phyloP scores from a whole-genome alignment of 2,329 filamentous ascomycete species.

The Cadophora sp. region DNA sequence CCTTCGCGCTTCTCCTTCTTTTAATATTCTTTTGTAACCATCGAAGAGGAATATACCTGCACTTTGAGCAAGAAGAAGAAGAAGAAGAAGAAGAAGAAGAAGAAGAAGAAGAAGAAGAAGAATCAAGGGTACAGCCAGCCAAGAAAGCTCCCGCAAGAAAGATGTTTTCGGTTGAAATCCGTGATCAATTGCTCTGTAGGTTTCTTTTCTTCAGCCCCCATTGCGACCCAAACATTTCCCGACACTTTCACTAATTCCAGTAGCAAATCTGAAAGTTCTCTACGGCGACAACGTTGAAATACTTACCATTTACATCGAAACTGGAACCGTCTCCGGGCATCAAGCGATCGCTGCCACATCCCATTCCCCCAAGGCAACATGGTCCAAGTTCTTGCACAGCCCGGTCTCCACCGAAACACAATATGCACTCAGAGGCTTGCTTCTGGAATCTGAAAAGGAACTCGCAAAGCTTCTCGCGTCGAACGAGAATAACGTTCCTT shows the following conservation, averaged over 20 bases:
- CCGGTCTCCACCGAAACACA: background rate
- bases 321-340: background rate
- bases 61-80: background rate
- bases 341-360: slow-evolving; percentile 20
- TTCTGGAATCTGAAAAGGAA: slow-evolving; percentile 20
- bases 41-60: slow-evolving; percentile 3
- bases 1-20: background rate
- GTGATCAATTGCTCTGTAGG: slow-evolving; percentile 25
- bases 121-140: background rate
- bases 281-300: slow-evolving; percentile 19
- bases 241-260: slow-evolving; percentile 20
- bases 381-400: slow-evolving; percentile 18
- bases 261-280: slow-evolving; percentile 26
- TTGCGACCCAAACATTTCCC: slow-evolving; percentile 7
- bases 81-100: too few relatives aligned
- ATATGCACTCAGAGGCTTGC: slow-evolving; percentile 12
- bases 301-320: slow-evolving; percentile 9
- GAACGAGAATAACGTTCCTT: slow-evolving; percentile 18
- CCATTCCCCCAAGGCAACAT: slow-evolving; percentile 14
- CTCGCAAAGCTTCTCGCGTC: slow-evolving; percentile 17
- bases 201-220: slow-evolving; percentile 18
- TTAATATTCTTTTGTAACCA: background rate
- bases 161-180: slow-evolving; percentile 13
- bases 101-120: background rate
- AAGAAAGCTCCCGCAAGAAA: slow-evolving; percentile 20